Percentiles rank a stretch among this genome's conserved stretches.
Conservation (phyloP, 805 yeast species). For the Saccharomycopsis malanga region DNA sequence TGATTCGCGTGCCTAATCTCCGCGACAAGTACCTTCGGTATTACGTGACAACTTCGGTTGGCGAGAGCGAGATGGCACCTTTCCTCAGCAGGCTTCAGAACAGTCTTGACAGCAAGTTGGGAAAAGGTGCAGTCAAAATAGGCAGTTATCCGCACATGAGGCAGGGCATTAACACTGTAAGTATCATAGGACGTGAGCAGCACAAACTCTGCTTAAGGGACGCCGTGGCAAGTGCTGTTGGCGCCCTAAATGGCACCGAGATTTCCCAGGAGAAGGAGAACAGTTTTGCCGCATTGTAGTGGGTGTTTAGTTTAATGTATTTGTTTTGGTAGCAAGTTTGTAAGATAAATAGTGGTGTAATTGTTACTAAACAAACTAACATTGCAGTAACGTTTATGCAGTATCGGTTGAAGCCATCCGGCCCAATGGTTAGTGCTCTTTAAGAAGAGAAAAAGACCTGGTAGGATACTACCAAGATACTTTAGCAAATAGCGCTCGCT, state of each 20-base stretch:
- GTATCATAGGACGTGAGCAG: constrained; percentile 54
- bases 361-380: too few species aligned
- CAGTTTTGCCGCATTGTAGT: background rate
- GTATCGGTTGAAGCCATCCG: too few species aligned
- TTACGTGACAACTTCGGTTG: constrained; percentile 52
- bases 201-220: constrained; percentile 24
- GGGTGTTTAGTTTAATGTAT: too few species aligned
- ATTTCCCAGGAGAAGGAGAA: background rate
- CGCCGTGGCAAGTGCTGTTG: background rate
- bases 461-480: too few species aligned
- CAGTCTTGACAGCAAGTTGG: constrained; percentile 15
- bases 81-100: constrained; percentile 47
- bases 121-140: constrained; percentile 44
- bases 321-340: too few species aligned
- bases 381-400: too few species aligned
- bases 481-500: too few species aligned
- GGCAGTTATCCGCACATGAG: constrained; percentile 83
- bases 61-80: constrained; percentile 68
- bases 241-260: background rate
- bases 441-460: too few species aligned
- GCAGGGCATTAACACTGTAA: constrained; percentile 58
- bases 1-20: constrained; percentile 30
- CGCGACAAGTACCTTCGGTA: constrained; percentile 34
- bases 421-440: too few species aligned
- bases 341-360: too few species aligned